Conservation (phyloP, 192 early-diverging fungal species). For the Rhizophlyctis rosea region DNA sequence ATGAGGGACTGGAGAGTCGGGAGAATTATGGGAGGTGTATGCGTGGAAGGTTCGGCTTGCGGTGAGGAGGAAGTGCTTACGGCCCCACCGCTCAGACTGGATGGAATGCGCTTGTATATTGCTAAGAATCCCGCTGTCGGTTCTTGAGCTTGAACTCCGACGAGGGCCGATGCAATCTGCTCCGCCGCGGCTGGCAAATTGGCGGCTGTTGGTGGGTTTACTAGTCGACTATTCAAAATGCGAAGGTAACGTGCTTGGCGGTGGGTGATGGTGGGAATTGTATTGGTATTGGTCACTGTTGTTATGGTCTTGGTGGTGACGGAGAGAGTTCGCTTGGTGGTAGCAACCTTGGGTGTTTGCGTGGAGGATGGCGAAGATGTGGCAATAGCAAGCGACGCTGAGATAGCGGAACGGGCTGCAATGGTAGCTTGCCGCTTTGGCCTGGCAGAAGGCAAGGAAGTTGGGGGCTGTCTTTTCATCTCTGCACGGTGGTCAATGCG, state of each 20-base stretch:
- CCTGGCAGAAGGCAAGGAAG: too few relatives aligned
- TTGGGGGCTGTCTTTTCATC: too few relatives aligned
- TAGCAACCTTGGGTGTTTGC: background rate
- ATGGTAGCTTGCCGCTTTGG: too few relatives aligned
- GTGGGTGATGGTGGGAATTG: background rate
- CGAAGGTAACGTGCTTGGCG: constrained; percentile 7
- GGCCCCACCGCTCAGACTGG: too few relatives aligned
- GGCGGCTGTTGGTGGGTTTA: background rate
- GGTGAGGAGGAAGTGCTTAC: too few relatives aligned
- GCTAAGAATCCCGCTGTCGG: constrained; percentile 7
- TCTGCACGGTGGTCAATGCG: too few relatives aligned
- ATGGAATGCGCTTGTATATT: background rate
- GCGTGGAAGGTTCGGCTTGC: background rate
- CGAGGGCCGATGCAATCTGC: background rate
- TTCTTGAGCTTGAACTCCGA: constrained; percentile 27
- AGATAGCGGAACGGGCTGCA: too few relatives aligned
- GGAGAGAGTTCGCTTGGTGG: background rate
- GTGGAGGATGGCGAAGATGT: background rate
- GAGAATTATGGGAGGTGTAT: background rate
- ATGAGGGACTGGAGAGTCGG: background rate
- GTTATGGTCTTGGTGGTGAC: background rate
- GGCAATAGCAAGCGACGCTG: background rate
- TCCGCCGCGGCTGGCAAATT: background rate
- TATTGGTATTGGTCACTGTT: background rate
- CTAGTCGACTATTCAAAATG: background rate